A percentile compares a stretch with the other conserved stretches of the same genome.
These are phyloP conservation scores for Saccharum officinarum DNA, from an alignment of 176 grass and related monocot species.

Conservation along the genomic window DNA sequence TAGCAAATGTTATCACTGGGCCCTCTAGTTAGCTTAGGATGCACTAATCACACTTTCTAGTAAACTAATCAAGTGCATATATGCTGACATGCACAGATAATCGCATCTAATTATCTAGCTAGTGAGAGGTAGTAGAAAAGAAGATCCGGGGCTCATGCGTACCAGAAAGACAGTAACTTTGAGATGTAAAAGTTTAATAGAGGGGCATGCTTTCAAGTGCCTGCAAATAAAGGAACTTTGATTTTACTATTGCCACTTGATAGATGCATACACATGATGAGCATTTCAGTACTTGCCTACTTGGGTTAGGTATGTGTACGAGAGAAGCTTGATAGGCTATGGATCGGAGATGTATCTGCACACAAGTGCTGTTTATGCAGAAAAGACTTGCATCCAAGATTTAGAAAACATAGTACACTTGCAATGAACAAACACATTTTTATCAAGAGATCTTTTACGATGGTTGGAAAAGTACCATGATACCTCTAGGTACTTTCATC, in stretches of 20 bases:
- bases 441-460: not conserved
- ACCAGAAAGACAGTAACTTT: conserved; percentile 37
- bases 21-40: conserved; percentile 42
- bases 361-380: not conserved
- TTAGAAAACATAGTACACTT: conserved; percentile 11
- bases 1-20: conserved; percentile 49
- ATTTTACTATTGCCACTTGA: conserved; percentile 6
- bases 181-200: conserved; percentile 28
- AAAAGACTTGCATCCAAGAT: conserved; percentile 4
- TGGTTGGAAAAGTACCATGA: too few species aligned
- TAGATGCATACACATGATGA: not conserved
- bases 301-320: not conserved
- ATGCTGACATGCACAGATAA: conserved; percentile 27
- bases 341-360: not conserved
- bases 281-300: not conserved
- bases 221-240: conserved; percentile 17
- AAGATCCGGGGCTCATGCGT: conserved; percentile 7
- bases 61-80: conserved; percentile 39
- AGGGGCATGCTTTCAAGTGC: conserved; percentile 5
- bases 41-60: conserved; percentile 43
- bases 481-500: too few species aligned
- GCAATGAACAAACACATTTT: not conserved
- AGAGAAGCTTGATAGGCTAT: not conserved
- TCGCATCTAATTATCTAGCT: conserved; percentile 3
- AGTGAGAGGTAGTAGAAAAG: conserved; percentile 11